These are phyloP conservation scores for Lachnellula suecica DNA, from an alignment of 2,329 filamentous ascomycete species.

Conservation along the genomic window DNA sequence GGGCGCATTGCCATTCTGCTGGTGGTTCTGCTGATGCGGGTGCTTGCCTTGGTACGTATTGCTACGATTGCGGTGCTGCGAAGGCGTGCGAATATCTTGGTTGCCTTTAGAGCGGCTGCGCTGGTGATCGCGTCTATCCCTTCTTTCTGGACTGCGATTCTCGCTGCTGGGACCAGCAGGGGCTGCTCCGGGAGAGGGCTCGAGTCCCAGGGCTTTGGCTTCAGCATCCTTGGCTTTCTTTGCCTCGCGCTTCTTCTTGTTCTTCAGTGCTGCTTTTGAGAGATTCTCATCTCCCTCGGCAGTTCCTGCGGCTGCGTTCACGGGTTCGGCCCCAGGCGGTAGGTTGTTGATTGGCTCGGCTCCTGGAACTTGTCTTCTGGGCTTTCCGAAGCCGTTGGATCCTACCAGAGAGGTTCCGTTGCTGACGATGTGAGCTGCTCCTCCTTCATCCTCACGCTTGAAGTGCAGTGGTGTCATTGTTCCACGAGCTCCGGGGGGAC, in stretches of 20 bases:
- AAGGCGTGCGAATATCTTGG: slow-evolving; percentile 44
- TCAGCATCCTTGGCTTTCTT: slow-evolving; percentile 87
- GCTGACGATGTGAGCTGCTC: slow-evolving; percentile 78
- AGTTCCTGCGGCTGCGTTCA: slow-evolving; percentile 59
- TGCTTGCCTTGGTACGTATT: slow-evolving; percentile 40
- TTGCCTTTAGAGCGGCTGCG: slow-evolving; percentile 50
- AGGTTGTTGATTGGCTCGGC: slow-evolving; percentile 70
- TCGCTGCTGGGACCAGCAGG: slow-evolving; percentile 39
- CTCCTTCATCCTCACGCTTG: slow-evolving; percentile 96
- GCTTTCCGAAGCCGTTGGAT: slow-evolving; percentile 75
- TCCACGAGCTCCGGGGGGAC: slow-evolving; percentile 89
- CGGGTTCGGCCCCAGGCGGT: slow-evolving; percentile 67
- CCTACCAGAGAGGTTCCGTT: slow-evolving; percentile 68
- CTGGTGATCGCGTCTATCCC: slow-evolving; percentile 51
- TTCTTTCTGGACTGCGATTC: slow-evolving; percentile 66
- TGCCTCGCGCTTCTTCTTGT: slow-evolving; percentile 96
- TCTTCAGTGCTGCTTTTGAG: slow-evolving; percentile 86
- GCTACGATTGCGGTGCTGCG: slow-evolving; percentile 49
- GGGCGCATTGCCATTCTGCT: slow-evolving; percentile 7
- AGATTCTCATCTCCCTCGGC: slow-evolving; percentile 65
- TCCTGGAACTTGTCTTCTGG: slow-evolving; percentile 80
- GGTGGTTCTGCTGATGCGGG: slow-evolving; percentile 6
- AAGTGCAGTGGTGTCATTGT: slow-evolving; percentile 88
- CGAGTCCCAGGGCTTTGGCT: slow-evolving; percentile 51
- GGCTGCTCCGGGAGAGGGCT: slow-evolving; percentile 33